A percentile compares a stretch with the other conserved stretches of the same genome.
Evolutionary conservation across 257 asterid genomes (phyloP).

Genomic region (Schizonepeta tenuifolia): DNA sequence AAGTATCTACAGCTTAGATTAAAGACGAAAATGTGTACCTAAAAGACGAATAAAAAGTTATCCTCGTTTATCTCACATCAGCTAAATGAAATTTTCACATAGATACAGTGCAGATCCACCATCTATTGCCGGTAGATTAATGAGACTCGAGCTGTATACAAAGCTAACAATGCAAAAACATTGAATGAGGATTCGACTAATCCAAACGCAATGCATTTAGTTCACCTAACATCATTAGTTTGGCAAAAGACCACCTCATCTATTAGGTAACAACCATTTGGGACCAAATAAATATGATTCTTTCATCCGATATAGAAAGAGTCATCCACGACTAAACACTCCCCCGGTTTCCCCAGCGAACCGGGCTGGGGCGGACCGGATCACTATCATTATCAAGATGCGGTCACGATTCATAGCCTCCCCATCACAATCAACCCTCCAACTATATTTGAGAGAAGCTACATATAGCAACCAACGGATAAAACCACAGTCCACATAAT

Average conservation of each 20-base stretch:
- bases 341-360: not conserved
- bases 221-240: not conserved
- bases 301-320: conserved; percentile 1
- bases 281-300: conserved; percentile 11
- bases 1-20: not conserved
- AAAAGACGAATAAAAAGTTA: not conserved
- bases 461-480: conserved; percentile 41
- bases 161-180: not conserved
- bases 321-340: not conserved
- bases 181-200: not conserved
- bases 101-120: not conserved
- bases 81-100: not conserved
- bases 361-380: not conserved
- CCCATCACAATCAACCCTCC: conserved; percentile 24
- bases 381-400: conserved; percentile 1
- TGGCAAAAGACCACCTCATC: not conserved
- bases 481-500: conserved; percentile 28
- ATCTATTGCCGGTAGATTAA: not conserved
- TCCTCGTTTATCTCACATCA: not conserved
- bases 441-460: conserved; percentile 12
- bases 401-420: conserved; percentile 26
- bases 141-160: not conserved
- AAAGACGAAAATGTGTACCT: not conserved
- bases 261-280: conserved; percentile 1
- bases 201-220: not conserved